Base-by-base conservation (phyloP, 345 rosid species). In the Rhodomyrtus tomentosa region DNA sequence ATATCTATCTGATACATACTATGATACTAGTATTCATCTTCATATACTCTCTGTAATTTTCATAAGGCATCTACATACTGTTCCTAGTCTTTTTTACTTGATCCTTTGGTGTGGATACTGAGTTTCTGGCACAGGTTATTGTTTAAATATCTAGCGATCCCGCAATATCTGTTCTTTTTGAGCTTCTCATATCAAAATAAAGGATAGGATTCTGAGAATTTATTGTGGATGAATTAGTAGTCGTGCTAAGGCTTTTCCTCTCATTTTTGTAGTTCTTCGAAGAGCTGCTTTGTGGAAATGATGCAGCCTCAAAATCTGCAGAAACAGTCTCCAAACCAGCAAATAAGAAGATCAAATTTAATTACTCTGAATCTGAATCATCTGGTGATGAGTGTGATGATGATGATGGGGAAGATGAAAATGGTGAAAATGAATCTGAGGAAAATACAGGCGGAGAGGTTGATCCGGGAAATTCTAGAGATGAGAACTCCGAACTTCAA, bases 281-380 rank as follows among this genome's bases (percentile, higher is more conserved):
- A 89, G 99, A 96, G 92, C 90, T 96, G 56, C 68, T 93, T 45
- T 86, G 89, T 55, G 94, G 94, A 83, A 90, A 89, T 84, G 91
- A 74, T 86, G 27, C 91, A 21, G 86, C 85, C 84, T 84, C 48
- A 55, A 88, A 91, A 21, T 74, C 86, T 85, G 82, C 88, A 40
- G 92, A 90, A 87, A 68, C 87, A 81, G 86, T 91, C 11, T 72
- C 82, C 83, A 92, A 93, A 85, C 96, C 97, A 53, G 59, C 83
- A 20, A 95, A 93, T 91, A 96, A 95, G 88, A 96, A 96, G 88
- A 95, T 93, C 81, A 94, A 91, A 53, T 98, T 95, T 87, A 87
- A 93, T 8, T 95, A 90, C 85, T 89, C 91, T n/a, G 88, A 86
- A 52, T 81, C 83, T 36, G 88, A 86, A 59, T 81, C 83, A 14